Evolutionary conservation across 2,329 filamentous ascomycete genomes (phyloP).

Genomic region (Xylariaceae sp.): DNA sequence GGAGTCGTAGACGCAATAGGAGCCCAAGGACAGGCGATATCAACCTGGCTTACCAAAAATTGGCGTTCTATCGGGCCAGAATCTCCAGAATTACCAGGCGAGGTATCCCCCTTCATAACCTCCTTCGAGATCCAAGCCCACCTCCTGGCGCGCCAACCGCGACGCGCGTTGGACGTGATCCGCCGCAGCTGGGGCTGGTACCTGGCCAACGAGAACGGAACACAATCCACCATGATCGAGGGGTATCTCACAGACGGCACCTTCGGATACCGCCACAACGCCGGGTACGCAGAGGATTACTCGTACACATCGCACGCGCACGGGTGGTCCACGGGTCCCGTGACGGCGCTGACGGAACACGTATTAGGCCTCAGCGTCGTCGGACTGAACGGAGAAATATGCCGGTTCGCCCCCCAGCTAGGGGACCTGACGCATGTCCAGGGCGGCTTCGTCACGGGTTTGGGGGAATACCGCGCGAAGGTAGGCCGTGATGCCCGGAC

Average conservation of each 20-base stretch:
- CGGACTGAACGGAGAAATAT: conserved; percentile 32
- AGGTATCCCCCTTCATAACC: conserved; percentile 53
- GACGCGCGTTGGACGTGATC: conserved; percentile 51
- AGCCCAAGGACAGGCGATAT: conserved; percentile 36
- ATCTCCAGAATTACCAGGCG: conserved; percentile 50
- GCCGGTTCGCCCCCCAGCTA: conserved; percentile 36
- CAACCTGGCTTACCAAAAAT: conserved; percentile 41
- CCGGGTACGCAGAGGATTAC: conserved; percentile 46
- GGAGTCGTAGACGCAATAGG: conserved; percentile 36
- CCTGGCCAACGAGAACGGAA: conserved; percentile 50
- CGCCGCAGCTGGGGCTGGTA: conserved; percentile 57
- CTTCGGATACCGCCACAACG: conserved; percentile 50
- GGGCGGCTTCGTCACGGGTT: conserved; percentile 36
- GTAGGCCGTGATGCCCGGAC: neutral
- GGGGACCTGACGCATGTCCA: conserved; percentile 36
- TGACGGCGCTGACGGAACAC: conserved; percentile 40
- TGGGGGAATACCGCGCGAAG: conserved; percentile 31
- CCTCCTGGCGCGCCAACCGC: conserved; percentile 41
- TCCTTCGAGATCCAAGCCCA: conserved; percentile 56
- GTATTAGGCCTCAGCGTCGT: conserved; percentile 40
- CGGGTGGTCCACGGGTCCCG: conserved; percentile 46
- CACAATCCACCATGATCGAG: conserved; percentile 53
- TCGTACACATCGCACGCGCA: conserved; percentile 45
- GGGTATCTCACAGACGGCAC: conserved; percentile 51
- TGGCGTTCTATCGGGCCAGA: conserved; percentile 52